Evolutionary conservation across 1,284 basidiomycete genomes (phyloP).

Genomic region (Pholiota adiposa): DNA sequence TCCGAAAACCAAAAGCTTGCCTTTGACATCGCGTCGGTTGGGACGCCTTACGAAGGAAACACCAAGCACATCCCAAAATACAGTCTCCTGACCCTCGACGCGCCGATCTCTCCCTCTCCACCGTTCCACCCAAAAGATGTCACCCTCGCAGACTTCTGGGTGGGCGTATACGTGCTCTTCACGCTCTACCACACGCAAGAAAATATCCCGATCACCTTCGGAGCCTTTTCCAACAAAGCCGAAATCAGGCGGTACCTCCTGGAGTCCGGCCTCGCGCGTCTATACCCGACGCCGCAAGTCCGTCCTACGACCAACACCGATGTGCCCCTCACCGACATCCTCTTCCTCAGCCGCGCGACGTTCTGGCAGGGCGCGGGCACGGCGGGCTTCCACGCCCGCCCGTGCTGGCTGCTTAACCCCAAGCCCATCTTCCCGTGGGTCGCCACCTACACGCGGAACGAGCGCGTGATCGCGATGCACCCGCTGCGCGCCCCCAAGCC

Average conservation of each 20-base stretch:
- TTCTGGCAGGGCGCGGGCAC: constrained; percentile 63
- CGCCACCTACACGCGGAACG: constrained; percentile 49
- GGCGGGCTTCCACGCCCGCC: constrained; percentile 37
- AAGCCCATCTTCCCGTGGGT: constrained; percentile 42
- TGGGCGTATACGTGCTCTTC: constrained; percentile 33
- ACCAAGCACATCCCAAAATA: constrained; percentile 34
- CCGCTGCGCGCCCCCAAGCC: constrained; percentile 61
- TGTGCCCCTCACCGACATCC: constrained; percentile 19
- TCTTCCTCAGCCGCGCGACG: constrained; percentile 47
- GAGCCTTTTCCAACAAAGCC: constrained; percentile 22
- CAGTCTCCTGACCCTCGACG: constrained; percentile 25
- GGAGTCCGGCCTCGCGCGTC: constrained; percentile 31
- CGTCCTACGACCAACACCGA: not conserved
- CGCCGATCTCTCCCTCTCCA: constrained; percentile 12
- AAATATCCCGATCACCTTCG: constrained; percentile 29
- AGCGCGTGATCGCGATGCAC: constrained; percentile 53
- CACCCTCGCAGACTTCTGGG: constrained; percentile 30
- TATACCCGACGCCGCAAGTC: constrained; percentile 11
- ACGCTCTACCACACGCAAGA: constrained; percentile 32
- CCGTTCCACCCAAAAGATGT: constrained; percentile 17
- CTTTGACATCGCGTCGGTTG: constrained; percentile 31
- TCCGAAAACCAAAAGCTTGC: constrained; percentile 16
- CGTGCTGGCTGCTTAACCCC: constrained; percentile 43
- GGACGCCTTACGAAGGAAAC: constrained; percentile 30
- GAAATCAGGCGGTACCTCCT: constrained; percentile 31